phyloP scores from a whole-genome alignment of 2,329 filamentous ascomycete species.

The Ustulina deusta region DNA sequence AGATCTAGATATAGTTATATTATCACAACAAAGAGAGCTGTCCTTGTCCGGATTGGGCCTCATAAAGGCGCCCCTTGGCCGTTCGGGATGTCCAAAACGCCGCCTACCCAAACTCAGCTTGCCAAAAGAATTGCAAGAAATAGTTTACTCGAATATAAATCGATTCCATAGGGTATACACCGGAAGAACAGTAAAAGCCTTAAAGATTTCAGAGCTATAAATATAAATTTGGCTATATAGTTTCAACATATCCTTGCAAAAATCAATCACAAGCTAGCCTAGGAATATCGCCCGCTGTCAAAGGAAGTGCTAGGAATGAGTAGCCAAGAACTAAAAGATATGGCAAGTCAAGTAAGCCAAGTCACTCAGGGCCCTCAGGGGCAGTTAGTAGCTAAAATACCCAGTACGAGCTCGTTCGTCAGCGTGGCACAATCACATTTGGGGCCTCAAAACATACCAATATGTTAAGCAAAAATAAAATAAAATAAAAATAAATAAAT shows the following conservation, averaged over 20 bases:
- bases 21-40: background rate
- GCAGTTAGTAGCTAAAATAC: background rate
- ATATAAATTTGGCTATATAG: background rate
- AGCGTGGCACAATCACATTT: background rate
- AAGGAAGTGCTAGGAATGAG: background rate
- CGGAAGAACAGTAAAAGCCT: background rate
- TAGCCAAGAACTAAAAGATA: background rate
- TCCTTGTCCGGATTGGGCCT: background rate
- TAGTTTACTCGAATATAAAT: background rate
- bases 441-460: background rate
- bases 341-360: background rate
- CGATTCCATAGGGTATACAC: background rate
- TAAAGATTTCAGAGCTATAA: background rate
- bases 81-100: too few species aligned
- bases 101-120: background rate
- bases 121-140: background rate
- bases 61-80: background rate
- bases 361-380: background rate
- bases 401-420: background rate
- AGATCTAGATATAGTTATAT: background rate
- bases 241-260: background rate
- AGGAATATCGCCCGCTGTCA: background rate
- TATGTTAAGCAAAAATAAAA: background rate
- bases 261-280: background rate
- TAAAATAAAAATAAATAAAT: too few species aligned